Evolutionary conservation across 352 stramenopile species (phyloP).

Genomic region (Globisporangium apiculatum): DNA sequence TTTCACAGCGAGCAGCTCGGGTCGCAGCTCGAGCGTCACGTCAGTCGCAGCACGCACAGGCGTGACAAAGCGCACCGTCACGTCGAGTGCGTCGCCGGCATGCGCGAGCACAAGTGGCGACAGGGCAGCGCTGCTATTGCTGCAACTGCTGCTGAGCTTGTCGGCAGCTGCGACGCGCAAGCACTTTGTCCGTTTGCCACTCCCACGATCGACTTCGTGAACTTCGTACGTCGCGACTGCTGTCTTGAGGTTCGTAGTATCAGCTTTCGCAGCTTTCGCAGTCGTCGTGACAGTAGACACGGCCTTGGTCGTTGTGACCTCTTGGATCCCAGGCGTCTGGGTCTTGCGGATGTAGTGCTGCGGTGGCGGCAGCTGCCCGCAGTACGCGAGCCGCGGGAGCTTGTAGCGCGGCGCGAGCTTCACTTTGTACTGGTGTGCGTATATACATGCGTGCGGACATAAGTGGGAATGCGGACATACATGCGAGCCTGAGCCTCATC

Average conservation of each 20-base stretch:
- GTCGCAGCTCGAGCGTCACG: slow-evolving; percentile 40
- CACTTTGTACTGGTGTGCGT: slow-evolving; percentile 53
- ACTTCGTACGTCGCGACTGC: slow-evolving; percentile 29
- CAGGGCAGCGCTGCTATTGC: slow-evolving; percentile 19
- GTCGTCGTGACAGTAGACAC: too few relatives aligned
- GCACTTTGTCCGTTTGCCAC: slow-evolving; percentile 12
- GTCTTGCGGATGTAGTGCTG: slow-evolving; percentile 79
- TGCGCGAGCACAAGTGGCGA: slow-evolving; percentile 33
- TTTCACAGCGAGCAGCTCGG: slow-evolving; percentile 45
- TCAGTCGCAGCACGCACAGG: slow-evolving; percentile 20
- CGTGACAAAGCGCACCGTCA: slow-evolving; percentile 34
- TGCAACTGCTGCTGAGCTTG: slow-evolving; percentile 9
- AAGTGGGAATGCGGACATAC: too few relatives aligned
- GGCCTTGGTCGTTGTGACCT: slow-evolving; percentile 20
- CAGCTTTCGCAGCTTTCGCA: slow-evolving; percentile 3
- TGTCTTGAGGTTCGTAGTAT: slow-evolving; percentile 16
- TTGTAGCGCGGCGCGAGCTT: slow-evolving; percentile 73
- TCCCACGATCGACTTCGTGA: slow-evolving; percentile 21
- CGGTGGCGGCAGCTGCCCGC: slow-evolving; percentile 48
- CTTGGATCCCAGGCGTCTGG: slow-evolving; percentile 64
- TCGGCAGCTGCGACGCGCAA: slow-evolving; percentile 24
- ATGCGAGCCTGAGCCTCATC: too few relatives aligned
- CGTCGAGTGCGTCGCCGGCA: slow-evolving; percentile 24
- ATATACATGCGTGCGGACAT: too few relatives aligned
- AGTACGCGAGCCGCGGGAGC: slow-evolving; percentile 60